phyloP scores from a whole-genome alignment of 176 grass and related monocot species.

The Tillandsia fasciculata region DNA sequence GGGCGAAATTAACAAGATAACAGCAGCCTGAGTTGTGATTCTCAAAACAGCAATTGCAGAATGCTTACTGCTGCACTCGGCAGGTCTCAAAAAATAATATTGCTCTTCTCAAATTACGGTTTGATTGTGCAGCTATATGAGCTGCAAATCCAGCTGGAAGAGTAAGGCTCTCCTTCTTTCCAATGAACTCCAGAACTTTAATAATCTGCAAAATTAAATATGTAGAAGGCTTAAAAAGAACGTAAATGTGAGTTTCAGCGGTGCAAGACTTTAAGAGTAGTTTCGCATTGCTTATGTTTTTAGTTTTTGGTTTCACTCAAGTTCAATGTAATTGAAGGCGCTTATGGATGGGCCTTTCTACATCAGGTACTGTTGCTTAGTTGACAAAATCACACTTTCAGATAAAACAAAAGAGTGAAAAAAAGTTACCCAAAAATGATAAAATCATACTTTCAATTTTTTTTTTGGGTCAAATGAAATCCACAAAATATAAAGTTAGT shows the following conservation, averaged over 20 bases:
- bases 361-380: too few relatives aligned
- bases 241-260: neutral
- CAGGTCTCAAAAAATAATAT: conserved; percentile 94
- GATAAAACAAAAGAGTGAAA: too few relatives aligned
- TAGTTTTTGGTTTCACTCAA: too few relatives aligned
- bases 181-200: conserved; percentile 82
- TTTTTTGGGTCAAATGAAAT: too few relatives aligned
- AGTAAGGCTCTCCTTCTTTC: conserved; percentile 85
- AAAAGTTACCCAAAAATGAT: too few relatives aligned
- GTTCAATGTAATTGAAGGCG: too few relatives aligned
- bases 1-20: neutral
- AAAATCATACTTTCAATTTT: too few relatives aligned
- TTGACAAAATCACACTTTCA: too few relatives aligned
- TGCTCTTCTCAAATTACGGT: conserved; percentile 85
- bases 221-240: neutral
- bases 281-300: neutral
- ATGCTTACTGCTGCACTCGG: conserved; percentile 86
- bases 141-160: conserved; percentile 74
- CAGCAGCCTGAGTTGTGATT: neutral
- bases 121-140: conserved; percentile 69
- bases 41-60: neutral
- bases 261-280: neutral
- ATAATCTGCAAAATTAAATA: conserved; percentile 46
- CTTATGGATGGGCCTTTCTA: too few relatives aligned
- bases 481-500: too few relatives aligned